Conservation (phyloP, 1,284 basidiomycete species). For the Apiotrichum montevideense region DNA sequence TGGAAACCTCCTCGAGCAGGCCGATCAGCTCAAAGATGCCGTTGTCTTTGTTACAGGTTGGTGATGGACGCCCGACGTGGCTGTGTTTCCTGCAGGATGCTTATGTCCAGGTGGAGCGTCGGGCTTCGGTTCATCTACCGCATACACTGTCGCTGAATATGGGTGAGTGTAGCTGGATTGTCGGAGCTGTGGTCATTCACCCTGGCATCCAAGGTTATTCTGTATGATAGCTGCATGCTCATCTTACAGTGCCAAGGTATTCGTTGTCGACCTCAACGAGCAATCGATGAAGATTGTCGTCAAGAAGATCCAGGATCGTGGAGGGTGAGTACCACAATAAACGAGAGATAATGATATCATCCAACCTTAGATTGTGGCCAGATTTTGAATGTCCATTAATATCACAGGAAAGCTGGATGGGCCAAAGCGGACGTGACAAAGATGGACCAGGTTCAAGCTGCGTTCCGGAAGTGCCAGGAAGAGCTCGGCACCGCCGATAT, state of each 20-base stretch:
- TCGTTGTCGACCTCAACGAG: constrained; percentile 21
- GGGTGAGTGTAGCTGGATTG: constrained; percentile 9
- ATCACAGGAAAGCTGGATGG: not conserved
- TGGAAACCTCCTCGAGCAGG: constrained; percentile 59
- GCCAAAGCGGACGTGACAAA: constrained; percentile 17
- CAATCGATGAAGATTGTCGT: constrained; percentile 1
- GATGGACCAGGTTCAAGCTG: constrained; percentile 5
- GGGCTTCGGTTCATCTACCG: constrained; percentile 18
- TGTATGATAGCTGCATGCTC: not conserved
- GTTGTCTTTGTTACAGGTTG: constrained; percentile 22
- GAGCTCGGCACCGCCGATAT: constrained; percentile 21
- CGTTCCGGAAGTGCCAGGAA: constrained; percentile 14
- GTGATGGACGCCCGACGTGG: not conserved
- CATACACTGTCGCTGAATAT: constrained; percentile 7
- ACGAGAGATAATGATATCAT: not conserved
- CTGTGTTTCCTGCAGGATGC: not conserved
- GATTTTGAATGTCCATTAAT: constrained; percentile 1
- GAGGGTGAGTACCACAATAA: not conserved
- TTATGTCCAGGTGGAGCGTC: constrained; percentile 16
- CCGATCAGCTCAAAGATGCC: constrained; percentile 5
- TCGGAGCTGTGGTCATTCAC: too few species aligned
- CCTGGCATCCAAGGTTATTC: not conserved
- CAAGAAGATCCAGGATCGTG: not conserved
- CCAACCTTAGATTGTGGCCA: too few species aligned
- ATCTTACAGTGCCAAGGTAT: constrained; percentile 6